These are phyloP conservation scores for Actinomortierella ambigua DNA, from an alignment of 371 early-diverging fungal species.

Conservation along the genomic window DNA sequence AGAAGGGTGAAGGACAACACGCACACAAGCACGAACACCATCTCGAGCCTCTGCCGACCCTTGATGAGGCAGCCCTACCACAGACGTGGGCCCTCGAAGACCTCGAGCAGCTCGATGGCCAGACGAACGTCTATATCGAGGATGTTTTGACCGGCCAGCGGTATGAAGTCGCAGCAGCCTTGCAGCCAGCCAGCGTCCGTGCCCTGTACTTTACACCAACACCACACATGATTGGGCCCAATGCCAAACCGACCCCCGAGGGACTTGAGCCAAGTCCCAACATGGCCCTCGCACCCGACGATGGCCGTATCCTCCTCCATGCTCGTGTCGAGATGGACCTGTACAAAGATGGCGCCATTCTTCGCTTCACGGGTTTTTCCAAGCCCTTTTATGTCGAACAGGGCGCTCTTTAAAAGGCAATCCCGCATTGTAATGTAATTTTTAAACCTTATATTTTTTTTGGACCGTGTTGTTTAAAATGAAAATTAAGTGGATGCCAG, in stretches of 20 bases:
- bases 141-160: slow-evolving; percentile 30
- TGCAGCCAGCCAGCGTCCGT: slow-evolving; percentile 15
- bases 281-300: no score
- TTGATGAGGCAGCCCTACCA: no score
- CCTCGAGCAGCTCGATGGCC: slow-evolving; percentile 8
- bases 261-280: no score
- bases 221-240: slow-evolving; percentile 20
- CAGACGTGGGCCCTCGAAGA: not conserved
- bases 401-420: slow-evolving; percentile 27
- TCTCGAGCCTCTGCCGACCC: no score
- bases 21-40: no score
- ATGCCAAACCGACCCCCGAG: slow-evolving; percentile 1
- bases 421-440: not conserved
- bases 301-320: slow-evolving; percentile 14
- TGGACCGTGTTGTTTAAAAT: not conserved
- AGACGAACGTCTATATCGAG: slow-evolving; percentile 27
- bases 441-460: not conserved
- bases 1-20: no score
- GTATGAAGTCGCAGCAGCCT: slow-evolving; percentile 23
- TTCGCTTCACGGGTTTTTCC: slow-evolving; percentile 35
- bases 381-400: slow-evolving; percentile 35
- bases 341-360: slow-evolving; percentile 19
- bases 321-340: slow-evolving; percentile 37
- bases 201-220: slow-evolving; percentile 33
- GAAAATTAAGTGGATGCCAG: not conserved